phyloP scores from a whole-genome alignment of 306 rosid genomes.

The Prunus armeniaca region DNA sequence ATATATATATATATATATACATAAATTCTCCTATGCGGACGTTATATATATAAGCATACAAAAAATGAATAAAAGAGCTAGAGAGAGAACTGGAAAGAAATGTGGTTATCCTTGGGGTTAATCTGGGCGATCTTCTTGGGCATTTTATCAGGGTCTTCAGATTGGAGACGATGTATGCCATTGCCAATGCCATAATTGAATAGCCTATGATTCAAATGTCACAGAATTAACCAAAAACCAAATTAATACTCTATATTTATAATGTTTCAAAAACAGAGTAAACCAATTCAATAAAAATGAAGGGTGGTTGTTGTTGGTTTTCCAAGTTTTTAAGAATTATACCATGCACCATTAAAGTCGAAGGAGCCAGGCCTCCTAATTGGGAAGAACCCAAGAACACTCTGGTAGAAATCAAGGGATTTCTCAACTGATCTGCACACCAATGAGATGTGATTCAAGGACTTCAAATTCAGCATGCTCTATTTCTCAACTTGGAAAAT shows the following conservation, averaged over 20 bases:
- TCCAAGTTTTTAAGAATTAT: not conserved
- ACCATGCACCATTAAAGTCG: constrained; percentile 51
- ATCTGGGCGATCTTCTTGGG: constrained; percentile 44
- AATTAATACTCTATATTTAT: not conserved
- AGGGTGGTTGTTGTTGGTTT: not conserved
- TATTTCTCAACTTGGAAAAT: too few species aligned
- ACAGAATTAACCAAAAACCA: constrained; percentile 6
- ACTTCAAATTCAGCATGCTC: constrained; percentile 48
- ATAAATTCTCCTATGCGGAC: too few species aligned
- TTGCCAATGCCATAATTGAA: constrained; percentile 74
- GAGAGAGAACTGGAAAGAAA: too few species aligned
- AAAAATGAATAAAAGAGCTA: too few species aligned
- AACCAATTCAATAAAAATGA: not conserved
- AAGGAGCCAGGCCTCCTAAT: constrained; percentile 47
- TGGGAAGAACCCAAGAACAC: constrained; percentile 66
- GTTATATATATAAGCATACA: too few species aligned
- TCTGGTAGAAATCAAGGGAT: constrained; percentile 56
- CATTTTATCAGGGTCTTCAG: constrained; percentile 49
- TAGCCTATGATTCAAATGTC: constrained; percentile 38
- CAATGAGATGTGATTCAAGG: constrained; percentile 80
- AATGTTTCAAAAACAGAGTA: not conserved
- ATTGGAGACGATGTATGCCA: constrained; percentile 78
- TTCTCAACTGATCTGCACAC: constrained; percentile 61
- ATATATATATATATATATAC: too few species aligned
- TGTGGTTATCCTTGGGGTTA: constrained; percentile 15